Evolutionary conservation across 768 basidiomycete species (phyloP).

Genomic region (Omphalotus guepiniiformis): DNA sequence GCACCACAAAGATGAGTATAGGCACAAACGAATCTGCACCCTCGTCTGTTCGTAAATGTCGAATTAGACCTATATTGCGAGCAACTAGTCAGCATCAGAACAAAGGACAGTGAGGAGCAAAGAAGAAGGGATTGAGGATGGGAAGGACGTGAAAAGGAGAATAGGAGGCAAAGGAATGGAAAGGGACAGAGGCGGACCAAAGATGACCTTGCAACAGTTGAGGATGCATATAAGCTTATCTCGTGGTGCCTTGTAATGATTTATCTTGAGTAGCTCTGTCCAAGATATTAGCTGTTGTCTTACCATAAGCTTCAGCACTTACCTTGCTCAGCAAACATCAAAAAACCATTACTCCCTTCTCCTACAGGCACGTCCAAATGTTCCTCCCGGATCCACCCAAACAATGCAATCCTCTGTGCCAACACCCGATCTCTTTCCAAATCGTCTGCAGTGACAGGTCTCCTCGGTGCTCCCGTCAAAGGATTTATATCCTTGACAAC

Average conservation of each 20-base stretch:
- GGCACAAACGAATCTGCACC: slow-evolving; percentile 95
- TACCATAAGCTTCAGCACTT: slow-evolving; percentile 2
- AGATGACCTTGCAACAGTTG: slow-evolving; percentile 99
- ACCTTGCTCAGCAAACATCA: slow-evolving; percentile 91
- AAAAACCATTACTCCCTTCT: slow-evolving; percentile 72
- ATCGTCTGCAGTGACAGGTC: slow-evolving; percentile 88
- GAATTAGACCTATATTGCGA: slow-evolving; percentile 65
- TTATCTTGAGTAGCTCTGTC: slow-evolving; percentile 89
- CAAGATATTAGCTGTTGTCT: neutral
- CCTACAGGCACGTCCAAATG: slow-evolving; percentile 89
- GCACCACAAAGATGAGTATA: slow-evolving; percentile 87
- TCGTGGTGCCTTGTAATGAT: slow-evolving; percentile 97
- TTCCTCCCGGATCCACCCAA: slow-evolving; percentile 83
- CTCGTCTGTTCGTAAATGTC: slow-evolving; percentile 80
- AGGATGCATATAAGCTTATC: slow-evolving; percentile 98
- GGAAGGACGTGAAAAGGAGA: neutral
- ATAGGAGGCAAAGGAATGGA: neutral
- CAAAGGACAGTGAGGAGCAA: neutral
- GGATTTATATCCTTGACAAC: slow-evolving; percentile 43
- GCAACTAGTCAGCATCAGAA: slow-evolving; percentile 7
- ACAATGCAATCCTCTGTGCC: slow-evolving; percentile 83
- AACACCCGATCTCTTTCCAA: slow-evolving; percentile 94
- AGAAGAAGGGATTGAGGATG: neutral
- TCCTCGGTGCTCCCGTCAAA: slow-evolving; percentile 42
- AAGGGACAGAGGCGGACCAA: slow-evolving; percentile 56